Evolutionary conservation across 164 flowering plant genomes (phyloP).

Genomic region (Macadamia tetraphylla): DNA sequence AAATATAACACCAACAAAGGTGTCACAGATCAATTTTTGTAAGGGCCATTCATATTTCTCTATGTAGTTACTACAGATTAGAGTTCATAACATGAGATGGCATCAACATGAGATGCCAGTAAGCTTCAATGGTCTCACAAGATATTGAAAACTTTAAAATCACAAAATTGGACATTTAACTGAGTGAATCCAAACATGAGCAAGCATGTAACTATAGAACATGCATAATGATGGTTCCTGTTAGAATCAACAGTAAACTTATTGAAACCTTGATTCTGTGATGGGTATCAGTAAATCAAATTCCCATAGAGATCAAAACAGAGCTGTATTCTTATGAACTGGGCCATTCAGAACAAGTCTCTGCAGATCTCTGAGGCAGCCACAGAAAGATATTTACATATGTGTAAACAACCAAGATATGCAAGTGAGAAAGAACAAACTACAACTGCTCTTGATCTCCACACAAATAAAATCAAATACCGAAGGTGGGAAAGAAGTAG

Average conservation of each 20-base stretch:
- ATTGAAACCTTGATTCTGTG: background rate
- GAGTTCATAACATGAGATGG: no score
- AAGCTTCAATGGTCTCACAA: background rate
- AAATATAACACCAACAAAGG: no score
- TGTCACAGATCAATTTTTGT: no score
- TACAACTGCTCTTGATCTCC: background rate
- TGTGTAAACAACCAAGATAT: background rate
- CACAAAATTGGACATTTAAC: background rate
- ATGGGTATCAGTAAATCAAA: background rate
- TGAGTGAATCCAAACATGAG: background rate
- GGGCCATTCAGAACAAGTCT: background rate
- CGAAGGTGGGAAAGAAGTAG: constrained; percentile 1
- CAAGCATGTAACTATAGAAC: background rate
- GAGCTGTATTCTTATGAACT: background rate
- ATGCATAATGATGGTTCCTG: background rate
- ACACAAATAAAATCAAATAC: constrained; percentile 2
- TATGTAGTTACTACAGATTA: no score
- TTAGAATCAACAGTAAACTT: background rate
- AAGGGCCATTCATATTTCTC: no score
- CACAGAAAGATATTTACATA: constrained; percentile 1
- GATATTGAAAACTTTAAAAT: no score
- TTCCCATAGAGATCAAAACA: constrained; percentile 3
- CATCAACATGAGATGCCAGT: background rate
- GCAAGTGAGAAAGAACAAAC: constrained; percentile 3
- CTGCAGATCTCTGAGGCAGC: constrained; percentile 2